Conservation (phyloP, 1,284 basidiomycete species). For the Cystobasidiaceae sp. region DNA sequence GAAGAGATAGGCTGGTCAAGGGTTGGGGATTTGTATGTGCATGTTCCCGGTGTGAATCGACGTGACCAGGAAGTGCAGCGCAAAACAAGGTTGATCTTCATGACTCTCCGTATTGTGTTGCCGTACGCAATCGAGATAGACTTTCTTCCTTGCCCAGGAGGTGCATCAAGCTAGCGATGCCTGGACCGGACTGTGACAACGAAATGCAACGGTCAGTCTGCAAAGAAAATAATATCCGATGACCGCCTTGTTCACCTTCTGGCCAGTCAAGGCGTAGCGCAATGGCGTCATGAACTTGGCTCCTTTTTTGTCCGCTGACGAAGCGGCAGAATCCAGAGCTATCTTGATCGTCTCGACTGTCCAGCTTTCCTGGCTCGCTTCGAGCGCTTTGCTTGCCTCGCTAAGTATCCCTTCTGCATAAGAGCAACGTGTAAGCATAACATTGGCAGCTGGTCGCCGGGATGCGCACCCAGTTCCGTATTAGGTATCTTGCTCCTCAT, state of each 20-base stretch:
- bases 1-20: conserved; percentile 31
- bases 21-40: conserved; percentile 39
- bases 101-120: too few species aligned
- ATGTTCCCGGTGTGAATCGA: conserved; percentile 31
- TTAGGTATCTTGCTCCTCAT: conserved; percentile 55
- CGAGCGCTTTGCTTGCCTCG: background rate
- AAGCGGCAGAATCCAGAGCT: background rate
- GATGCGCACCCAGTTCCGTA: conserved; percentile 52
- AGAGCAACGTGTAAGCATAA: conserved; percentile 30
- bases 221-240: background rate
- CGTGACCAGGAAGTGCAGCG: too few species aligned
- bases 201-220: too few species aligned
- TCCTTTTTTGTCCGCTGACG: conserved; percentile 44
- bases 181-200: conserved; percentile 56
- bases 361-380: background rate
- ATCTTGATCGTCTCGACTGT: background rate
- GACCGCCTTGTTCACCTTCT: conserved; percentile 60
- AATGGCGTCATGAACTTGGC: conserved; percentile 61
- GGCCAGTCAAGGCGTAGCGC: conserved; percentile 69
- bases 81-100: too few species aligned
- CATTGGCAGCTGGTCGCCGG: too few species aligned
- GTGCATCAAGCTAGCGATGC: conserved; percentile 51
- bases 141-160: conserved; percentile 49
- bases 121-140: too few species aligned
- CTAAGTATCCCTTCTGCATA: background rate